Evolutionary conservation across 495 filamentous ascomycete species (phyloP).

Genomic region (Astrocystis sublimbata): DNA sequence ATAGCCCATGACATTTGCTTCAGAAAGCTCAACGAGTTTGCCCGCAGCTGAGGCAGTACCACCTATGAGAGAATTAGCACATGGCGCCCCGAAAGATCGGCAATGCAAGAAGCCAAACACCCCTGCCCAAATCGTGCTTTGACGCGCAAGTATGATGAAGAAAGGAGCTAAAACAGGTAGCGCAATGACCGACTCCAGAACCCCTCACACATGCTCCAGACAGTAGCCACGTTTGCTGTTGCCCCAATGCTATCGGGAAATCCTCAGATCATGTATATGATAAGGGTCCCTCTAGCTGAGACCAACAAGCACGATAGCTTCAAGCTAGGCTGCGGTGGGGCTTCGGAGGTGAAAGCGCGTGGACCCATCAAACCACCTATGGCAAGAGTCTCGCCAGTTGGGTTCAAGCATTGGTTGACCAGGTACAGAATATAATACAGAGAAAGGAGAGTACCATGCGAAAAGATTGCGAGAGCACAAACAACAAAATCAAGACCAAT

Average conservation of each 20-base stretch:
- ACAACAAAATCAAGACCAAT: not conserved
- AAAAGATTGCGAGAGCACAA: no score
- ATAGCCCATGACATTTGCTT: slow-evolving; percentile 82
- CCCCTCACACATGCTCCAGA: no score
- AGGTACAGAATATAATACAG: not conserved
- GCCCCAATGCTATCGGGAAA: not conserved
- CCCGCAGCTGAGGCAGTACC: slow-evolving; percentile 90
- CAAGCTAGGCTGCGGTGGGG: not conserved
- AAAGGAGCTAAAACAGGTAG: no score
- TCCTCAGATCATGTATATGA: not conserved
- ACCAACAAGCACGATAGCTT: not conserved
- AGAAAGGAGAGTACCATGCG: slow-evolving; percentile 13
- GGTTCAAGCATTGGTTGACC: not conserved
- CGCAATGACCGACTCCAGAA: no score
- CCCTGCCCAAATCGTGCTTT: not conserved
- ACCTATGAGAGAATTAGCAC: slow-evolving; percentile 54
- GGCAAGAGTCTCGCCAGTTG: no score
- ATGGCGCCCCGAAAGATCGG: not conserved
- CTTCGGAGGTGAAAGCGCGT: not conserved
- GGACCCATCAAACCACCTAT: not conserved
- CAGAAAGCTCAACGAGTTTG: slow-evolving; percentile 78
- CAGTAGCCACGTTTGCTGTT: not conserved
- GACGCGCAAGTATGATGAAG: not conserved
- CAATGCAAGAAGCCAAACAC: not conserved
- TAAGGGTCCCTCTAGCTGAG: not conserved